phyloP scores from a whole-genome alignment of 805 yeast genomes.

The Metschnikowia anglica region DNA sequence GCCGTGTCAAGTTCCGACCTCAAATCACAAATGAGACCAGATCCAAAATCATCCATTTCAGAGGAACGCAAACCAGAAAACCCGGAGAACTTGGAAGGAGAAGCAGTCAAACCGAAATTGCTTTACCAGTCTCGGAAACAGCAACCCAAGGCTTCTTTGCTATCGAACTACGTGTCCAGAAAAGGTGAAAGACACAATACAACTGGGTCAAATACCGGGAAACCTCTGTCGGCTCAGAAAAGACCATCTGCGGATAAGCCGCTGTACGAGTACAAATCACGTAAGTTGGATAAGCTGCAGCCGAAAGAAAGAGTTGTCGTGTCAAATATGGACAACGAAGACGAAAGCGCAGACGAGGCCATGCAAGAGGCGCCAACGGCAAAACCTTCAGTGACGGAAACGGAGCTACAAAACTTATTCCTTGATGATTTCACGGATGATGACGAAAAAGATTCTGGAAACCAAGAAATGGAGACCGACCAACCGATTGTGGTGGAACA shows the following conservation, averaged over 20 bases:
- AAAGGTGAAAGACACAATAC: constrained; percentile 12
- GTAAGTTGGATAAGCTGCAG: constrained; percentile 31
- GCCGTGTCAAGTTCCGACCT: too few relatives aligned
- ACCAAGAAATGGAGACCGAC: constrained; percentile 12
- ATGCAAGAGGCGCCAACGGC: constrained; percentile 1
- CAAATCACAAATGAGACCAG: too few relatives aligned
- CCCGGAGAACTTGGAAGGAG: not conserved
- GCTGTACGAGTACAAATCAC: constrained; percentile 33
- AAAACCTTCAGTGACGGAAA: constrained; percentile 4
- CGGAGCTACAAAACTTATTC: constrained; percentile 16
- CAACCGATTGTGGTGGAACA: constrained; percentile 18
- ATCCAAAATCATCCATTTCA: not conserved
- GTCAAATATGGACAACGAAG: constrained; percentile 21
- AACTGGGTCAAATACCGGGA: not conserved
- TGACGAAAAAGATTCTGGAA: constrained; percentile 5
- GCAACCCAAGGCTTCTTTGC: constrained; percentile 10
- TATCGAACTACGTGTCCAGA: constrained; percentile 19
- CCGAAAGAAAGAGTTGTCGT: constrained; percentile 40
- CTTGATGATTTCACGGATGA: constrained; percentile 22
- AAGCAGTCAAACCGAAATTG: constrained; percentile 10
- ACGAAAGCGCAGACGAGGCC: constrained; percentile 2
- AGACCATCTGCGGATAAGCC: constrained; percentile 5
- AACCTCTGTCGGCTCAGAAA: constrained; percentile 1
- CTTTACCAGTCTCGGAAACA: constrained; percentile 19
- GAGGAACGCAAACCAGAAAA: not conserved